phyloP scores from a whole-genome alignment of 2,329 filamentous ascomycete genomes.

The Beauveria brongniartii region DNA sequence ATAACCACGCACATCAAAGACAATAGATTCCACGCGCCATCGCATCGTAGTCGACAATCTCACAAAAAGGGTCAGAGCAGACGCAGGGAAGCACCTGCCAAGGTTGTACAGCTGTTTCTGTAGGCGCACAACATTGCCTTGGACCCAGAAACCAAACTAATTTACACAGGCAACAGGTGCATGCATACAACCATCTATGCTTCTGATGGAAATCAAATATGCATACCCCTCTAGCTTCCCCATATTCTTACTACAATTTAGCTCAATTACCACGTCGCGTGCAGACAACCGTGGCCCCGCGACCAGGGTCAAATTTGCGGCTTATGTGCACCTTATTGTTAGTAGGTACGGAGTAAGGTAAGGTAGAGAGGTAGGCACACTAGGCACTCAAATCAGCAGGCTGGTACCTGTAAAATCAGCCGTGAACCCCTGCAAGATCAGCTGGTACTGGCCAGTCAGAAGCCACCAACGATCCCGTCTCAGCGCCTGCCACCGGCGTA shows the following conservation, averaged over 20 bases:
- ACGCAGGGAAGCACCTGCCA: not conserved
- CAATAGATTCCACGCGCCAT: not conserved
- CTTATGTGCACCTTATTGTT: not conserved
- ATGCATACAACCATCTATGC: not conserved
- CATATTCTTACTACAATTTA: not conserved
- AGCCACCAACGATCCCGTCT: not conserved
- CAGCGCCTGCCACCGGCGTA: not conserved
- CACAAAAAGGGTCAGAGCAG: not conserved
- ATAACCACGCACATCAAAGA: not conserved
- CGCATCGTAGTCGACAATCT: not conserved
- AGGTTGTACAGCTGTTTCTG: no score
- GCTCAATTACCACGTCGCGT: not conserved
- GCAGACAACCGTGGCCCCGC: not conserved
- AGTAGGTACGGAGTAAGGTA: not conserved
- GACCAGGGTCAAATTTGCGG: not conserved
- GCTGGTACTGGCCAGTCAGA: not conserved
- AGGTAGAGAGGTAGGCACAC: no score
- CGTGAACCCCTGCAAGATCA: no score
- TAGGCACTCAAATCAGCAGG: not conserved
- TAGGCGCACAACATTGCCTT: no score
- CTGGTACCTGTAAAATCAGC: no score
- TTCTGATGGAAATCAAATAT: not conserved
- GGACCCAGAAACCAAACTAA: not conserved
- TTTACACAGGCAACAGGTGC: not conserved
- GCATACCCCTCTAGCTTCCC: not conserved